Evolutionary conservation across 176 grass and related monocot genomes (phyloP).

Genomic region (Carex cristatella): DNA sequence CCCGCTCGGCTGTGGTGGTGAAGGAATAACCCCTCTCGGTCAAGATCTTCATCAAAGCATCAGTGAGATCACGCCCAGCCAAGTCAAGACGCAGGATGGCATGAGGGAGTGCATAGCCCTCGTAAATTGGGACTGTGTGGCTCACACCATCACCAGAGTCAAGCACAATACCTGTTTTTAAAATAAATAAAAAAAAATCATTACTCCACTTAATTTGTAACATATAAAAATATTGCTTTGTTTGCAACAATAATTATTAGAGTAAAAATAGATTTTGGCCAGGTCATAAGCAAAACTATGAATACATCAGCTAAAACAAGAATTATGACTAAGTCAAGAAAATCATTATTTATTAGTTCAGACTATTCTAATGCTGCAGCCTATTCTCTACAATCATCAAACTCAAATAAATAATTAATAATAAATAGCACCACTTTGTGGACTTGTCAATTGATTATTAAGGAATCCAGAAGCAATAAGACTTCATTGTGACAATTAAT

Average conservation of each 20-base stretch:
- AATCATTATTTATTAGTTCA: neutral
- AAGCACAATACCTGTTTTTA: constrained; percentile 60
- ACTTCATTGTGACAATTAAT: neutral
- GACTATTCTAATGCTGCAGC: neutral
- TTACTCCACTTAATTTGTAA: neutral
- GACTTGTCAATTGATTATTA: constrained; percentile 7
- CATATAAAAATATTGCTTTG: neutral
- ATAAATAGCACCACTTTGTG: neutral
- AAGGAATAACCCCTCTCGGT: constrained; percentile 94
- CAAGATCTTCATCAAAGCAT: constrained; percentile 91
- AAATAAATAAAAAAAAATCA: neutral
- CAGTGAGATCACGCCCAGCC: constrained; percentile 84
- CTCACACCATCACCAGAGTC: constrained; percentile 94
- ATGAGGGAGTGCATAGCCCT: constrained; percentile 87
- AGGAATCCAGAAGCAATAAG: neutral
- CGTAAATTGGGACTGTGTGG: constrained; percentile 96
- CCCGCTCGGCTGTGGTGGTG: constrained; percentile 91
- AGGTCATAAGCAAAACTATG: neutral
- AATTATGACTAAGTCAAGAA: constrained; percentile 3
- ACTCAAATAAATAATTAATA: neutral
- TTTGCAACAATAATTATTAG: neutral
- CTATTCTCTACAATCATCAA: neutral
- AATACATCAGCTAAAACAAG: neutral
- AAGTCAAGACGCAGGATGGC: constrained; percentile 89
- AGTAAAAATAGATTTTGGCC: neutral